A percentile compares a stretch with the other conserved stretches of the same genome.
These are phyloP conservation scores for Elsinoe ampelina DNA, from an alignment of 2,329 filamentous ascomycete species.

Conservation along the genomic window DNA sequence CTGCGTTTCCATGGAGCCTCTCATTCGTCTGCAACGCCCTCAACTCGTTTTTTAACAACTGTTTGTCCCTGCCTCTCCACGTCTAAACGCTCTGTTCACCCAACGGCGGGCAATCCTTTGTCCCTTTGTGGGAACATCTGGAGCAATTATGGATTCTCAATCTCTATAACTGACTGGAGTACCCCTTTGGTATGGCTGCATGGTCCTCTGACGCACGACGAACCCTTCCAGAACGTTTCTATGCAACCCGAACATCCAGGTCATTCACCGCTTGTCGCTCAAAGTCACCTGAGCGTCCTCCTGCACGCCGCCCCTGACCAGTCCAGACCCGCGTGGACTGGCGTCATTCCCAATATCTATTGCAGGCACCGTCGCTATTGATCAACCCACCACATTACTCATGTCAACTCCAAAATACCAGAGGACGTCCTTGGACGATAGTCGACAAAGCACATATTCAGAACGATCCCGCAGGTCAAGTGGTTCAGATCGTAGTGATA, in stretches of 20 bases:
- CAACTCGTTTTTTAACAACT: constrained; percentile 7
- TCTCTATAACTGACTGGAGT: constrained; percentile 3
- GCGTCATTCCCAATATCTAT: constrained; percentile 7
- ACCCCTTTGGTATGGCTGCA: background rate
- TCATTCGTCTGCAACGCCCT: constrained; percentile 1
- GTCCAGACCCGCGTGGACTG: background rate
- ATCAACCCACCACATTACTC: constrained; percentile 7
- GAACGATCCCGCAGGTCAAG: constrained; percentile 4
- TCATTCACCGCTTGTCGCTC: constrained; percentile 4
- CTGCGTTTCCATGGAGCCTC: background rate
- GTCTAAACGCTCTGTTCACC: background rate
- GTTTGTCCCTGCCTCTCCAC: constrained; percentile 4
- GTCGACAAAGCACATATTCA: background rate
- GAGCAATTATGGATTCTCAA: background rate
- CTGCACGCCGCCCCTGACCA: constrained; percentile 10
- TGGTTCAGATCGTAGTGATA: constrained; percentile 17
- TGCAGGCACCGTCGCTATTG: constrained; percentile 1
- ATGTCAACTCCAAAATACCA: constrained; percentile 9
- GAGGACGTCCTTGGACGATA: constrained; percentile 7
- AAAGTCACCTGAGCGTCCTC: constrained; percentile 1
- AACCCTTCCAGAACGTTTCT: constrained; percentile 7
- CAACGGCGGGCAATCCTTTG: background rate
- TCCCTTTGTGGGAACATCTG: background rate
- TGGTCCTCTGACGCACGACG: background rate
- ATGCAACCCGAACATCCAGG: constrained; percentile 1